Evolutionary conservation across 345 rosid species (phyloP), one percentile per base, ranked within the genome.

Genomic region (Brassica carinata): DNA sequence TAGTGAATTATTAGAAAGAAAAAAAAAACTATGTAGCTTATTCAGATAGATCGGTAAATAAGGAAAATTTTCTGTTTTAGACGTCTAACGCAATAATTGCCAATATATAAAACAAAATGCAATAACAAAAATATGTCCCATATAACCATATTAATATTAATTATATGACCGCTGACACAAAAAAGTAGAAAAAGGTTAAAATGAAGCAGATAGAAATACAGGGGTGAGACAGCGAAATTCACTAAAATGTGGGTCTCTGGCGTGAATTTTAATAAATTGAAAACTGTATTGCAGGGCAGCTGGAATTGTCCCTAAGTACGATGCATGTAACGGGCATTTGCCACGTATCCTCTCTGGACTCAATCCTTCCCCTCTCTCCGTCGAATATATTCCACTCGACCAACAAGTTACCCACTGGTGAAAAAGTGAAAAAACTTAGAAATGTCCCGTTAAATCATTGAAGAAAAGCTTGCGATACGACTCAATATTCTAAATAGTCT

Each of bases 331-430:
- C 71, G 59, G 83, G 72, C 72, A 64, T 57, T 66, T 72, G 81
- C 83, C 87, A 85, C 74, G 82, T 73, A 17, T 72, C n/a, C 64
- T 8, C 67, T 75, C 62, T 71, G 81, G 77, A 17, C 65, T 55
- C 70, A 67, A 36, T 68, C 74, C 31, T 48, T n/a, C 72, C 78
- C 38, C 23, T 43, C 36, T 29, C 58, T 53, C 19, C 67, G 30
- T 58, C 67, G 84, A 81, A 82, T 79, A 76, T 81, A 45, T 79
- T 72, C 79, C 64, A 43, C 67, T 34, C 71, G 19, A 38, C 83
- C 75, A 51, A 64, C 76, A 75, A 80, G 79, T 80, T 75, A 81
- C 77, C 80, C 68, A 64, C 59, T 57, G 80, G 73, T 81, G 57
- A 59, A 75, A 55, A 63, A 53, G 59, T 48, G 19, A 64, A 76